Evolutionary conservation across 805 yeast genomes (phyloP).

Genomic region (Lipomyces lipofer): DNA sequence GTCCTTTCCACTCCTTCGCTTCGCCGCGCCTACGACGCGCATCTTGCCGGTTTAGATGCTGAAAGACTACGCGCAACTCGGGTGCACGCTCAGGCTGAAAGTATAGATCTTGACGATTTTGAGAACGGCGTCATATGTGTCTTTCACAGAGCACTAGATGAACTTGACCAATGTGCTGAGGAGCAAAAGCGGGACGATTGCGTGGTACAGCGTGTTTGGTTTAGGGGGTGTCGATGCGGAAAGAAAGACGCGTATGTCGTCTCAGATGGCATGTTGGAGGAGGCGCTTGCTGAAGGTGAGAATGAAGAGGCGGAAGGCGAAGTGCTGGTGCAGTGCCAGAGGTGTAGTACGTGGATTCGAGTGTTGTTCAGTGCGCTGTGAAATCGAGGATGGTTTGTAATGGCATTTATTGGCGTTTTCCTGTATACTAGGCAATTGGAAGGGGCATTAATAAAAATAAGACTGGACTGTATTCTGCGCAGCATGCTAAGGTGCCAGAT

Average conservation of each 20-base stretch:
- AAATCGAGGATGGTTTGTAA: too few relatives aligned
- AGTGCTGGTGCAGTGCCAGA: slow-evolving; percentile 73
- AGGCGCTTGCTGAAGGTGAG: slow-evolving; percentile 34
- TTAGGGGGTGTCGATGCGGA: slow-evolving; percentile 41
- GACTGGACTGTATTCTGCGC: too few relatives aligned
- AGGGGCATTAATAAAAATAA: too few relatives aligned
- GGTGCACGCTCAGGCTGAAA: slow-evolving; percentile 52
- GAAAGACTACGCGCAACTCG: slow-evolving; percentile 40
- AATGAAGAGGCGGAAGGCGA: slow-evolving; percentile 48
- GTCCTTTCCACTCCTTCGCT: slow-evolving; percentile 47
- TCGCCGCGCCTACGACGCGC: slow-evolving; percentile 55
- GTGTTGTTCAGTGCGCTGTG: slow-evolving; percentile 68
- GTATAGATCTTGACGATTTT: slow-evolving; percentile 65
- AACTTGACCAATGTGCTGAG: neutral
- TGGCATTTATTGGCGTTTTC: too few relatives aligned
- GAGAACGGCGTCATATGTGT: slow-evolving; percentile 42
- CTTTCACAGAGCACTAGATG: slow-evolving; percentile 26
- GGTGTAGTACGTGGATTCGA: slow-evolving; percentile 84
- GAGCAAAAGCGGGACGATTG: neutral
- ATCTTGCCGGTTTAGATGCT: slow-evolving; percentile 41
- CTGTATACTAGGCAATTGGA: too few relatives aligned
- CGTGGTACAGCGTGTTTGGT: slow-evolving; percentile 35
- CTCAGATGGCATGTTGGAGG: slow-evolving; percentile 60
- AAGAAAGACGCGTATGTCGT: slow-evolving; percentile 59
- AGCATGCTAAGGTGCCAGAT: too few relatives aligned